Base-by-base conservation (phyloP, 2,329 filamentous ascomycete species). In the Neopestalotiopsis sp. region DNA sequence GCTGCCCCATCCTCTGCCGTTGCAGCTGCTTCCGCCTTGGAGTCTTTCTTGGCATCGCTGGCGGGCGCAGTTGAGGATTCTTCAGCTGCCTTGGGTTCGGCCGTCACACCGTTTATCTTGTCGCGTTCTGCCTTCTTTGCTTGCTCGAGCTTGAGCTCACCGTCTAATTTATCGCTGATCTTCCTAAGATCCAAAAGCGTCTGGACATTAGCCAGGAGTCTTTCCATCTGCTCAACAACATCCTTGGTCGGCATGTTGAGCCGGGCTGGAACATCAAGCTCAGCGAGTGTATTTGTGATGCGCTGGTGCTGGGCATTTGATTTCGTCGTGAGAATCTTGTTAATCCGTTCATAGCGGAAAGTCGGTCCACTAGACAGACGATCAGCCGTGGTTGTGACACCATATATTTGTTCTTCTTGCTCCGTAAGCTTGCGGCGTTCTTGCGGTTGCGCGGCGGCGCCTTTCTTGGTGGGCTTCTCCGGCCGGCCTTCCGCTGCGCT, bases 321-420 rank as follows among this genome's bases (percentile, higher is more conserved):
- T 82, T 95, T 95, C 72, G 92, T 92, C 49, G 90, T 90, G 68
- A 94, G 91, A 30, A 94, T 88, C 79, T 94, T 94, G 73, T 91
- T 91, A 69, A 95, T 89, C 78, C 90, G 91, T 74, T 95, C 93
- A 34, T 94, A 94, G 13, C 95, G 93, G 86, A 98, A 98, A 14
- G 93, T 92, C 45, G 97, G 93, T 6, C 96, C 95, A 9, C 91
- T 92, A 1, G 92, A 90, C 52, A 98, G 86, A 34, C 95, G 92
- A 68, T 98, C 95, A 77, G 95, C 92, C 72, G 93, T 90, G 7
- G 62, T 66, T n/a, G 92, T 89, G 10, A 99, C 92, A 71, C 95
- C 96, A 76, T 95, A 98, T 42, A 92, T 87, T 71, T 88, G 81
- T 81, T 95, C 91, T 81, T 97, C 92, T 73, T 92, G 89, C 61